phyloP scores from a whole-genome alignment of 331 rosid species.

The Phaseolus coccineus region DNA sequence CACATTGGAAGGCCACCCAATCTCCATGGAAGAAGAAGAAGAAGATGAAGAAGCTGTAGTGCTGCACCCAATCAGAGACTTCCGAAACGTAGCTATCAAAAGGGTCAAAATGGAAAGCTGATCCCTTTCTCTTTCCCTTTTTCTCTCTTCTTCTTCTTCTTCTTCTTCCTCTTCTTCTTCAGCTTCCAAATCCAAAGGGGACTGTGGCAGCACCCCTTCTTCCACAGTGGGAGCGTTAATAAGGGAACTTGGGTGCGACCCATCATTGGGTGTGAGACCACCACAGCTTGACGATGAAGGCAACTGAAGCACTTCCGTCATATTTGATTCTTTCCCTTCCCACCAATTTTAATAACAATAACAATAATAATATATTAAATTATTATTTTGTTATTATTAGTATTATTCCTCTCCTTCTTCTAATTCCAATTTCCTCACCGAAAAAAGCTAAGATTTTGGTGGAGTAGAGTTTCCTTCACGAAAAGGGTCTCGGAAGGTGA shows the following conservation, averaged over 20 bases:
- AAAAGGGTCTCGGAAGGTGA: conserved; percentile 65
- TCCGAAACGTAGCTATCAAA: conserved; percentile 78
- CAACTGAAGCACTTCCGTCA: conserved; percentile 86
- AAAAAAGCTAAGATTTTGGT: conserved; percentile 49
- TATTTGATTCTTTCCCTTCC: conserved; percentile 34
- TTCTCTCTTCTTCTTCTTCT: conserved; percentile 56
- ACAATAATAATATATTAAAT: conserved; percentile 2
- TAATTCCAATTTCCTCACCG: conserved; percentile 2
- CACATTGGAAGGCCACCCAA: conserved; percentile 96
- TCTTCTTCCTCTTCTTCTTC: conserved; percentile 55
- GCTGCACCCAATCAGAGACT: conserved; percentile 84
- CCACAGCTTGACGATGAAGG: conserved; percentile 91
- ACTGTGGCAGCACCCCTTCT: conserved; percentile 29
- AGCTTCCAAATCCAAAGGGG: neutral
- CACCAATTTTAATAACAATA: neutral
- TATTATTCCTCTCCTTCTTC: conserved; percentile 23
- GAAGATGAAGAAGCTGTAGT: conserved; percentile 33
- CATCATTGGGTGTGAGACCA: conserved; percentile 59
- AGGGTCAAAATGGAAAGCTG: conserved; percentile 79
- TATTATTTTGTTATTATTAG: neutral
- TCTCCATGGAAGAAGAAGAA: conserved; percentile 80
- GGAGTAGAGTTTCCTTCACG: conserved; percentile 86
- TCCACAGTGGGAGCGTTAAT: conserved; percentile 58
- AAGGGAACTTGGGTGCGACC: conserved; percentile 62
- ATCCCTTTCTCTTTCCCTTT: conserved; percentile 78